A percentile compares a stretch with the other conserved stretches of the same genome.
These are phyloP conservation scores for Cladosporium sp. DNA, from an alignment of 2,329 filamentous ascomycete species.

Conservation along the genomic window DNA sequence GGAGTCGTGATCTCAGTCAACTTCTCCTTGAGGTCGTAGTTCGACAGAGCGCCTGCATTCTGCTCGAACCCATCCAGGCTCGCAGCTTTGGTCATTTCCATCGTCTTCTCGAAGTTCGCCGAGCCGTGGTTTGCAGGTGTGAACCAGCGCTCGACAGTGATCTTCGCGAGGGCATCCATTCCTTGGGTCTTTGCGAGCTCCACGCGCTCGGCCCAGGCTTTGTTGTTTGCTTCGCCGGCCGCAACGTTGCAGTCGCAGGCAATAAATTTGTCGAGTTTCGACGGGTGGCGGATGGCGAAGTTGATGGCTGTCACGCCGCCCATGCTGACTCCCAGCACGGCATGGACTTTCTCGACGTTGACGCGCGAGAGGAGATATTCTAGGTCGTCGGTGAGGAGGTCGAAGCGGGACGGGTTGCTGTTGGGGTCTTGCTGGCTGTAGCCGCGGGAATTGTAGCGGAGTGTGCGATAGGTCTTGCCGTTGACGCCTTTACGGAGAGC, in stretches of 20 bases:
- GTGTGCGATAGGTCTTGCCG: conserved; percentile 60
- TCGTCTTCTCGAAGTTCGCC: conserved; percentile 55
- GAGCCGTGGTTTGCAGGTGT: conserved; percentile 56
- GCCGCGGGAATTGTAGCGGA: conserved; percentile 75
- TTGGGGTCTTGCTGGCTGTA: conserved; percentile 44
- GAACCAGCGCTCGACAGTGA: conserved; percentile 76
- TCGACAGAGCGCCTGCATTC: conserved; percentile 65
- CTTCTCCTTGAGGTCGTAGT: conserved; percentile 61
- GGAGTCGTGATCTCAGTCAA: conserved; percentile 55
- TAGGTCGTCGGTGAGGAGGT: conserved; percentile 66
- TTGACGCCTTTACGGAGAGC: conserved; percentile 54
- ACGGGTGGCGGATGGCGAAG: conserved; percentile 63
- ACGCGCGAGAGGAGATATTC: conserved; percentile 63
- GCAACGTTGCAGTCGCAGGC: conserved; percentile 75
- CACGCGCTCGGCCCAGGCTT: conserved; percentile 75
- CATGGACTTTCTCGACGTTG: conserved; percentile 61
- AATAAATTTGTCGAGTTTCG: conserved; percentile 58
- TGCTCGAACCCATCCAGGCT: conserved; percentile 65
- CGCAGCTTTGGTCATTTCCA: conserved; percentile 66
- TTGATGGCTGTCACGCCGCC: conserved; percentile 75
- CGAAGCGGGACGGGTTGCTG: conserved; percentile 49
- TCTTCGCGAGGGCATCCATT: conserved; percentile 55
- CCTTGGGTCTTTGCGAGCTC: conserved; percentile 47
- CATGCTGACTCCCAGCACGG: conserved; percentile 72
- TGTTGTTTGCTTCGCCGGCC: conserved; percentile 68